Conservation (phyloP, 2,329 filamentous ascomycete genomes). For the Talaromyces rugulosus region DNA sequence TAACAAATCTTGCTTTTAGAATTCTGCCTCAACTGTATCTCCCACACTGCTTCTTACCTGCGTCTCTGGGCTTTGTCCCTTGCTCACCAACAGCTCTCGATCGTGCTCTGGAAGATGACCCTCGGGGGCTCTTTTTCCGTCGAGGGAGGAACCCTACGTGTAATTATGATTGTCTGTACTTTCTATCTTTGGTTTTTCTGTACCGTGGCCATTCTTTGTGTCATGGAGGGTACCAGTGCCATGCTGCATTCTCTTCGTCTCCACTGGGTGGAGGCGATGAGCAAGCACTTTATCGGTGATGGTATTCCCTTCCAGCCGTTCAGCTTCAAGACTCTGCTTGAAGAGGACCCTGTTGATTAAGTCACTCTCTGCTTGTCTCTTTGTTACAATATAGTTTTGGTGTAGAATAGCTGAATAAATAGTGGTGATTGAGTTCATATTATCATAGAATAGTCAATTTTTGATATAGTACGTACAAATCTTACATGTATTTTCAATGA, state of each 20-base stretch:
- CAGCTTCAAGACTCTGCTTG: slow-evolving; percentile 76
- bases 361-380: background rate
- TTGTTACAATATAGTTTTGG: background rate
- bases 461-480: background rate
- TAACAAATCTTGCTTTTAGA: slow-evolving; percentile 48
- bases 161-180: slow-evolving; percentile 73
- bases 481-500: no score
- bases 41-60: slow-evolving; percentile 96
- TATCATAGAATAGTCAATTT: background rate
- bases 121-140: slow-evolving; percentile 69
- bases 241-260: slow-evolving; percentile 91
- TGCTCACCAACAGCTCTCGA: slow-evolving; percentile 94
- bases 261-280: slow-evolving; percentile 97
- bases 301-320: slow-evolving; percentile 85
- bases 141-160: slow-evolving; percentile 60
- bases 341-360: slow-evolving; percentile 64
- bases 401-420: background rate
- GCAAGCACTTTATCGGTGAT: slow-evolving; percentile 91
- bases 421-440: background rate
- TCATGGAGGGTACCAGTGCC: slow-evolving; percentile 94
- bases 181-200: slow-evolving; percentile 91
- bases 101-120: slow-evolving; percentile 96
- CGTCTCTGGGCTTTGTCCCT: slow-evolving; percentile 97
- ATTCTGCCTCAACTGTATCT: slow-evolving; percentile 98
- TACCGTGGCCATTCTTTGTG: slow-evolving; percentile 72